Conservation (phyloP, 1,284 basidiomycete genomes). For the Xerocomus amazonicus region DNA sequence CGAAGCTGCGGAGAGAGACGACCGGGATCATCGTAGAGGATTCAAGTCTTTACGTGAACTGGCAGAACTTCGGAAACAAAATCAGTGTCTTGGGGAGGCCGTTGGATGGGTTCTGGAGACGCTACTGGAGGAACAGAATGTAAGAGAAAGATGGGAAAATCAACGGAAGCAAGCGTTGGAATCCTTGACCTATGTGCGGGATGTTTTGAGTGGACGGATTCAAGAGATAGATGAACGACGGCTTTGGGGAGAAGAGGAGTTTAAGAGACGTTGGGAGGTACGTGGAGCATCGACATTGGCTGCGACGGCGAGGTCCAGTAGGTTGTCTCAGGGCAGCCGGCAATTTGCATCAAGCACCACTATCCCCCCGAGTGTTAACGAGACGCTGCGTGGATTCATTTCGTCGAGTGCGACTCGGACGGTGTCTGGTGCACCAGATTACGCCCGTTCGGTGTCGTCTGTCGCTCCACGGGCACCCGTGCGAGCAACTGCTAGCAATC, state of each 20-base stretch:
- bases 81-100: slow-evolving; percentile 62
- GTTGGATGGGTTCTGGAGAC: slow-evolving; percentile 69
- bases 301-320: slow-evolving; percentile 3
- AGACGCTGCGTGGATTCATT: slow-evolving; percentile 20
- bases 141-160: slow-evolving; percentile 37
- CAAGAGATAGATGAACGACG: slow-evolving; percentile 59
- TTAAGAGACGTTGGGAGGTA: slow-evolving; percentile 31
- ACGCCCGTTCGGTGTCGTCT: slow-evolving; percentile 52
- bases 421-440: slow-evolving; percentile 45
- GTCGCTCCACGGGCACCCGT: slow-evolving; percentile 22
- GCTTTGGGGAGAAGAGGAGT: slow-evolving; percentile 54
- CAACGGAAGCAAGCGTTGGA: slow-evolving; percentile 67
- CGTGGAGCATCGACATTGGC: slow-evolving; percentile 10
- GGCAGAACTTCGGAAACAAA: slow-evolving; percentile 46
- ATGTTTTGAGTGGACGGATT: slow-evolving; percentile 57
- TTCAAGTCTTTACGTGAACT: slow-evolving; percentile 67
- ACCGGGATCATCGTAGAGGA: slow-evolving; percentile 62
- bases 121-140: slow-evolving; percentile 47
- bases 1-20: slow-evolving; percentile 58
- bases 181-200: slow-evolving; percentile 68
- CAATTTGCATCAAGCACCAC: slow-evolving; percentile 12
- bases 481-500: slow-evolving; percentile 32
- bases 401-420: slow-evolving; percentile 16
- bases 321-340: slow-evolving; percentile 15
- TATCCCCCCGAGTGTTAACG: slow-evolving; percentile 21